Conservation (phyloP, 2,329 filamentous ascomycete genomes). For the Alternaria rosae region DNA sequence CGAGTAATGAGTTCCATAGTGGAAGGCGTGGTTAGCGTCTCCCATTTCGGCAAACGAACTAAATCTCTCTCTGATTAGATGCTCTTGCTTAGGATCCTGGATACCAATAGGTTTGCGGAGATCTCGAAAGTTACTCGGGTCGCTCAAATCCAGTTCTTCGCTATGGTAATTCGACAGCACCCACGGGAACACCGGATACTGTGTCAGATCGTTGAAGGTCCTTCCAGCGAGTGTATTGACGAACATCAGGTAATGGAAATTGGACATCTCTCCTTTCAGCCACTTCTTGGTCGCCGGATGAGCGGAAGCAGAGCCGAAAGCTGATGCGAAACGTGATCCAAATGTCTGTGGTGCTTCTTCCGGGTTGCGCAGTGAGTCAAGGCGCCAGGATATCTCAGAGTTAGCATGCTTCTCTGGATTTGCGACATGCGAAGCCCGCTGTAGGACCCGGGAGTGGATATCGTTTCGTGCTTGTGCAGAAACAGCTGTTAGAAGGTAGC, state of each 20-base stretch:
- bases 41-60: slow-evolving; percentile 89
- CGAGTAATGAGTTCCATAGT: slow-evolving; percentile 98
- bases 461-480: slow-evolving; percentile 78
- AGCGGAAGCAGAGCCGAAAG: slow-evolving; percentile 83
- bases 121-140: slow-evolving; percentile 87
- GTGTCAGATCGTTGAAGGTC: slow-evolving; percentile 97
- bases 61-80: slow-evolving; percentile 84
- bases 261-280: slow-evolving; percentile 94
- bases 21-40: slow-evolving; percentile 79
- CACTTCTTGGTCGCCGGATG: slow-evolving; percentile 88
- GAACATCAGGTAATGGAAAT: slow-evolving; percentile 98
- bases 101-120: slow-evolving; percentile 96
- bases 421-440: slow-evolving; percentile 81
- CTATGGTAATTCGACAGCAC: slow-evolving; percentile 95
- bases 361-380: slow-evolving; percentile 79
- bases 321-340: slow-evolving; percentile 87
- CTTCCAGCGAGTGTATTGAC: slow-evolving; percentile 96
- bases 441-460: slow-evolving; percentile 76
- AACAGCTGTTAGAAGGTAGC: slow-evolving; percentile 88
- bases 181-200: slow-evolving; percentile 98
- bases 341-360: slow-evolving; percentile 72
- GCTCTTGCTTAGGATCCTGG: slow-evolving; percentile 77
- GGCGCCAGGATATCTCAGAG: slow-evolving; percentile 88
- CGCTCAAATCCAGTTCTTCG: slow-evolving; percentile 84
- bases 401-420: slow-evolving; percentile 73